Conservation (phyloP, 495 filamentous ascomycete species). For the Penicillium bovifimosum region DNA sequence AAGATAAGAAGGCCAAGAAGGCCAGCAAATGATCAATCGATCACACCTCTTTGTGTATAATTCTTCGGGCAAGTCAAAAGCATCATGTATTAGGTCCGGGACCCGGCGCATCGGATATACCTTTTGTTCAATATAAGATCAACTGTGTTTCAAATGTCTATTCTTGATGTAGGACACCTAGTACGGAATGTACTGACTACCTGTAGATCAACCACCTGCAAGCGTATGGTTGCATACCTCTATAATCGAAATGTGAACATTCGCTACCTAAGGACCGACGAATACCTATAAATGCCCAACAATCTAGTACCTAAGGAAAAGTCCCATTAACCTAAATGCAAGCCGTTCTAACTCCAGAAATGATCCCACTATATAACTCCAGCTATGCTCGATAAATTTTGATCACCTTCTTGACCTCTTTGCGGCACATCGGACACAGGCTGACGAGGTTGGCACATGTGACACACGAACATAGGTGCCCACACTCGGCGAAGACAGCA, state of each 20-base stretch:
- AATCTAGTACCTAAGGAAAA: background rate
- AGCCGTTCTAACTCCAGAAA: conserved; percentile 1
- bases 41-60: conserved; percentile 19
- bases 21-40: conserved; percentile 30
- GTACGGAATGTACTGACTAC: background rate
- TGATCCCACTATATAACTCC: background rate
- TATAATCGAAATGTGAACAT: too few relatives aligned
- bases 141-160: conserved; percentile 7
- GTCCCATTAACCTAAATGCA: conserved; percentile 9
- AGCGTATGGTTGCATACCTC: too few relatives aligned
- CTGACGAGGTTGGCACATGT: conserved; percentile 59
- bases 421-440: conserved; percentile 59
- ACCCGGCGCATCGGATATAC: conserved; percentile 30
- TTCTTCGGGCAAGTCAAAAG: conserved; percentile 26
- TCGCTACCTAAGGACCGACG: conserved; percentile 13
- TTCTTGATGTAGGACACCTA: background rate
- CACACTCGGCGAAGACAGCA: conserved; percentile 60
- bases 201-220: background rate
- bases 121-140: conserved; percentile 18
- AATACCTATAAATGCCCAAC: background rate
- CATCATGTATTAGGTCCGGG: conserved; percentile 23
- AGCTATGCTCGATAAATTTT: conserved; percentile 52
- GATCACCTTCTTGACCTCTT: conserved; percentile 51
- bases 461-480: conserved; percentile 60
- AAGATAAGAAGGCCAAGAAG: conserved; percentile 37